A percentile compares a stretch with the other conserved stretches of the same genome.
These are phyloP conservation scores for Ascochyta koolunga DNA, from an alignment of 2,329 filamentous ascomycete species.

Conservation along the genomic window DNA sequence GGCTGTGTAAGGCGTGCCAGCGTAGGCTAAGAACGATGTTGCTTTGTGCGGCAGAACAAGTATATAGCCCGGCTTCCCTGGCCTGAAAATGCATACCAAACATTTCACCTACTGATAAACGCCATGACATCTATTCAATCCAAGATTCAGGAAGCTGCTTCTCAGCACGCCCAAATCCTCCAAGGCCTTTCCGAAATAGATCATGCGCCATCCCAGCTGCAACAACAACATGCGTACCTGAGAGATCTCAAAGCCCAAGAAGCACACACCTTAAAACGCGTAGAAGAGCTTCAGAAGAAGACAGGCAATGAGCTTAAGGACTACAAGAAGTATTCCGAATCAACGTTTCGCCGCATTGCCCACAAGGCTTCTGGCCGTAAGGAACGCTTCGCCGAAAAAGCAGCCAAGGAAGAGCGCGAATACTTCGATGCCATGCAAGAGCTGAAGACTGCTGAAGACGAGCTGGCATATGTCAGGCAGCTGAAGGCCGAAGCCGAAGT, in stretches of 20 bases:
- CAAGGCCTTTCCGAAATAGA: conserved; percentile 37
- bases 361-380: conserved; percentile 40
- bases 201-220: conserved; percentile 36
- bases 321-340: conserved; percentile 45
- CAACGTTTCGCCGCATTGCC: conserved; percentile 38
- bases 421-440: conserved; percentile 44
- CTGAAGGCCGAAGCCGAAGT: conserved; percentile 34
- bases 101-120: neutral
- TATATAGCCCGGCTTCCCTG: neutral
- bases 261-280: conserved; percentile 21
- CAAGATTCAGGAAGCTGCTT: conserved; percentile 35
- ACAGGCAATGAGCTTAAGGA: conserved; percentile 35
- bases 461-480: conserved; percentile 33
- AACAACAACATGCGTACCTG: conserved; percentile 40
- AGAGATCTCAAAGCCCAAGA: conserved; percentile 35
- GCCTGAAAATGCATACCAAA: neutral
- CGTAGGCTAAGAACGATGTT: conserved; percentile 17
- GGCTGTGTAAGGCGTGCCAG: conserved; percentile 11
- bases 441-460: conserved; percentile 42
- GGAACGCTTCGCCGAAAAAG: conserved; percentile 38
- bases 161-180: conserved; percentile 34
- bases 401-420: conserved; percentile 43
- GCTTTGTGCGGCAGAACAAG: neutral
- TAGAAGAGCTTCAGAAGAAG: conserved; percentile 24
- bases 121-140: conserved; percentile 30